A percentile compares a stretch with the other conserved stretches of the same genome.
Conservation (phyloP, 345 rosid species). For the Leavenworthia alabamica region DNA sequence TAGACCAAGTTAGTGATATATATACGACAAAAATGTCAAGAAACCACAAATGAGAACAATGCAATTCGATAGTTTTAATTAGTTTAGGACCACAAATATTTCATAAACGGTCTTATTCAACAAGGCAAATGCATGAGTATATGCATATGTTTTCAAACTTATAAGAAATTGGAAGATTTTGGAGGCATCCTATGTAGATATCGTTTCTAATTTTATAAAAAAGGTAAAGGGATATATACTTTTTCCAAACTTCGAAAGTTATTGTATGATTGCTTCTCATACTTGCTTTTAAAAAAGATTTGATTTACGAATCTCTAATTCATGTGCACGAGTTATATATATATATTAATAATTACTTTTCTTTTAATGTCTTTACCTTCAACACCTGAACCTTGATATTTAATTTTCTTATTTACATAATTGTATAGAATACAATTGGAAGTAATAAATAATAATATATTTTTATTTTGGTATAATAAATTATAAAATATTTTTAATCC, state of each 20-base stretch:
- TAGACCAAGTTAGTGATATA: not conserved
- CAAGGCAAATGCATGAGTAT: conserved; percentile 22
- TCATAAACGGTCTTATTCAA: conserved; percentile 14
- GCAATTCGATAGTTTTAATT: not conserved
- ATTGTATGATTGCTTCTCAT: conserved; percentile 28
- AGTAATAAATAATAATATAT: no score
- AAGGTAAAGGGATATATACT: not conserved
- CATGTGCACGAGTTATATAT: conserved; percentile 32
- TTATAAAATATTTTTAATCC: no score
- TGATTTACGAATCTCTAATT: conserved; percentile 26
- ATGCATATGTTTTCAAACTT: conserved; percentile 23
- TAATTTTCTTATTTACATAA: not conserved
- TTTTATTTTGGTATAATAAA: no score
- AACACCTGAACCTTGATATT: not conserved
- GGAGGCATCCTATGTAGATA: conserved; percentile 32
- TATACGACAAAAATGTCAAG: conserved; percentile 2
- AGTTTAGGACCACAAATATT: conserved; percentile 23
- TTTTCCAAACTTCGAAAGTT: conserved; percentile 25
- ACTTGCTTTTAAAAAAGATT: conserved; percentile 7
- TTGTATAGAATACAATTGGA: not conserved
- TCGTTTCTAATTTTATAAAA: conserved; percentile 13
- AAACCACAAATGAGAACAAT: conserved; percentile 9
- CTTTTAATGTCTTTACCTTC: not conserved
- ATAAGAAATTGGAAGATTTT: conserved; percentile 23
- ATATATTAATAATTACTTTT: conserved; percentile 18